Conservation (phyloP, 164 flowering plant genomes). For the Magnolia changhungtana region DNA sequence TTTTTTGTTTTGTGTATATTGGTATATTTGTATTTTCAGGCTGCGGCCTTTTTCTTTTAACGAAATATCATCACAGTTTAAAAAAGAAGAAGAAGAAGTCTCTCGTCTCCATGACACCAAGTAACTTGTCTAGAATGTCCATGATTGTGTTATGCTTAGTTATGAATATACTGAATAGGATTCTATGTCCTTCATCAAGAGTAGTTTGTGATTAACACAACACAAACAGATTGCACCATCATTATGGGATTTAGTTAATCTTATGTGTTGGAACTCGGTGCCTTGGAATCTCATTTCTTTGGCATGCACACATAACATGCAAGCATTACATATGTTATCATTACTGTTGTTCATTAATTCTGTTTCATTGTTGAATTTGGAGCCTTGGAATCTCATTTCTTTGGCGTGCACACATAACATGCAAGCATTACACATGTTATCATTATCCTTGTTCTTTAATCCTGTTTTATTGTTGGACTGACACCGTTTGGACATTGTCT, state of each 20-base stretch:
- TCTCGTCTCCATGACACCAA: too few species aligned
- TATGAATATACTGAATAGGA: too few species aligned
- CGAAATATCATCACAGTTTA: too few species aligned
- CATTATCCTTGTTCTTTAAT: not conserved
- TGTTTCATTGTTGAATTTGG: not conserved
- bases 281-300: not conserved
- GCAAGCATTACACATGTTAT: not conserved
- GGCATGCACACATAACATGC: not conserved
- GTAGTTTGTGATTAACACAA: too few species aligned
- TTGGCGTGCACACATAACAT: not conserved
- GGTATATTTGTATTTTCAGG: too few species aligned
- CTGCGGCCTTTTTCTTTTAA: too few species aligned
- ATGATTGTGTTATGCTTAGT: too few species aligned
- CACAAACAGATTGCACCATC: not conserved
- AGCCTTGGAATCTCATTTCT: not conserved
- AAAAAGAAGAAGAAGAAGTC: too few species aligned
- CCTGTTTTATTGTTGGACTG: constrained; percentile 1
- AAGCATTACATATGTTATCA: not conserved
- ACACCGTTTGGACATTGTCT: too few species aligned
- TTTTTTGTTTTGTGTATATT: too few species aligned
- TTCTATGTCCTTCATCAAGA: too few species aligned
- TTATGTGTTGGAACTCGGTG: not conserved
- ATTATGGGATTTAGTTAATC: not conserved
- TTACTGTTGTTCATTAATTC: not conserved
- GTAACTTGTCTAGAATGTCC: too few species aligned